Base-by-base conservation (phyloP, 257 asterid genomes). In the Nicotiana tabacum region DNA sequence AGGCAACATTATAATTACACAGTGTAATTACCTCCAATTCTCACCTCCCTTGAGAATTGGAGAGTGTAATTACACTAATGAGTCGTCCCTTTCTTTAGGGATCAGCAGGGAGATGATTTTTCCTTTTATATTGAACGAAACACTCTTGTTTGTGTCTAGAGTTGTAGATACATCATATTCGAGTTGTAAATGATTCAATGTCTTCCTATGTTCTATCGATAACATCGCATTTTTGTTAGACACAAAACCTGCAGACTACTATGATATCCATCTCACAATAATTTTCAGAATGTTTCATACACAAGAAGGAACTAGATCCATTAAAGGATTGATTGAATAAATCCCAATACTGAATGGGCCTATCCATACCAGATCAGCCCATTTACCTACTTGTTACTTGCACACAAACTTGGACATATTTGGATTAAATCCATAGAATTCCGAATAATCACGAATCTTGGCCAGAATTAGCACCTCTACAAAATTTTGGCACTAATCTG, bases 401-500 rank as follows among this genome's bases (percentile, higher is more conserved):
- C 39, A 46, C 79, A 48, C 39, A 74, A 56, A 21, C 79, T 66
- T 33, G 39, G 60, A 72, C 57, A 1, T 21, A 57, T 21, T 43
- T 70, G 60, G n/a, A 17, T 30, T 70, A 70, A 21, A 70, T 21
- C 60, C 35, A 4, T 43, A 43, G 3, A 72, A 72, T 57, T 43
- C 78, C 78, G 43, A 72, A 43, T 43, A 72, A 74, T 74, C 43
- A 74, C 80, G 48, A 74, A 74, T 27, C 62, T 48, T 24, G 62
- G 79, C 62, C 62, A 74, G 16, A 74, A 74, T 74, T 74, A 74
- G 80, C 21, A 74, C 80, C 80, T 13, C 39, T 72, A 30, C 60
- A 72, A 72, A 72, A 72, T 72, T 72, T 43, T 72, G 78, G 78
- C 78, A 43, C 78, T 43, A 72, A 72, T 72, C 60, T 43, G 58